Evolutionary conservation across 2,329 filamentous ascomycete species (phyloP).

Genomic region (Penicillium sumatraense): DNA sequence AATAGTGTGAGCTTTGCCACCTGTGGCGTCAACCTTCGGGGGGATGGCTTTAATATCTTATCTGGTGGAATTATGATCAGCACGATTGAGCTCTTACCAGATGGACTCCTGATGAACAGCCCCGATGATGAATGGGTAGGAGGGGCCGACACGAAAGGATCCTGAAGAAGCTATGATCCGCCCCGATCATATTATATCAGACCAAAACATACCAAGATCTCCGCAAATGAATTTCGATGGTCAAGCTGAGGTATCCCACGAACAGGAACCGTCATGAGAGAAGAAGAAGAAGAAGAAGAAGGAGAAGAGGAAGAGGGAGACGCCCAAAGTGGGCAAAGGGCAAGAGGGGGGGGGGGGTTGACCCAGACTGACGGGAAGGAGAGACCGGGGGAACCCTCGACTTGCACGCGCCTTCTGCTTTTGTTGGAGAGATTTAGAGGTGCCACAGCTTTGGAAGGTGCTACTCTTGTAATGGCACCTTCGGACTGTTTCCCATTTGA

Average conservation of each 20-base stretch:
- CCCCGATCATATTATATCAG: conserved; percentile 11
- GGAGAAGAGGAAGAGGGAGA: conserved; percentile 7
- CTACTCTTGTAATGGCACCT: too few relatives aligned
- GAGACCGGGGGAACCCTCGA: conserved; percentile 1
- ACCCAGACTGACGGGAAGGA: conserved; percentile 31
- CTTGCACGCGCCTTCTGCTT: neutral
- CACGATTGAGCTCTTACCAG: neutral
- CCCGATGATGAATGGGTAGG: neutral
- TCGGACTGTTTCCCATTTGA: neutral
- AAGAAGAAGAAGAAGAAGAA: conserved; percentile 3
- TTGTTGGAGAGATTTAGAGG: neutral
- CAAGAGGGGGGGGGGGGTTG: conserved; percentile 22
- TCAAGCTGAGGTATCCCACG: neutral
- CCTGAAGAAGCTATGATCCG: neutral
- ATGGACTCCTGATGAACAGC: neutral
- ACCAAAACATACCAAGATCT: neutral
- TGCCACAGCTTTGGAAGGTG: too few relatives aligned
- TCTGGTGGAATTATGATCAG: neutral
- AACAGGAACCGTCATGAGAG: neutral
- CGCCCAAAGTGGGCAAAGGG: neutral
- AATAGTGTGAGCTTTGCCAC: neutral
- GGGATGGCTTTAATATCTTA: neutral
- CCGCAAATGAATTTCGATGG: neutral
- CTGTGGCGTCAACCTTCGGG: neutral
- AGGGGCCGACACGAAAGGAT: neutral